Percentiles rank a stretch among this genome's conserved stretches.
phyloP scores from a whole-genome alignment of 169 alveolate species.

The Fabrea salina region DNA sequence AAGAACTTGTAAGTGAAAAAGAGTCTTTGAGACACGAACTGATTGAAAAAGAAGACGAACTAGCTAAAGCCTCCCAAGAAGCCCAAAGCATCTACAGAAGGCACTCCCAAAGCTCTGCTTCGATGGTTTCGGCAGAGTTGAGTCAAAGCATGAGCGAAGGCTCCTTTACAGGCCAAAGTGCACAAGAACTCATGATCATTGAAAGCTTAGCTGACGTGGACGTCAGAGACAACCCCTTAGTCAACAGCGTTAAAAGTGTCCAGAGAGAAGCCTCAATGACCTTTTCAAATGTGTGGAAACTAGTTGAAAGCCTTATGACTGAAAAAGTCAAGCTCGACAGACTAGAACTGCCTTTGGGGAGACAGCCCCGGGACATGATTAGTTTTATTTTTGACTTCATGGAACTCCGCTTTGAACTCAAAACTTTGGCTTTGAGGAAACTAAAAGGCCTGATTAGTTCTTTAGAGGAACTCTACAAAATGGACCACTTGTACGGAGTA shows the following conservation, averaged over 20 bases:
- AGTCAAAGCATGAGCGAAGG: too few species aligned
- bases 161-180: too few species aligned
- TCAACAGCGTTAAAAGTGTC: not conserved
- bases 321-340: constrained; percentile 11
- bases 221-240: constrained; percentile 14
- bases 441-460: not conserved
- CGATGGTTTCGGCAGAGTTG: too few species aligned
- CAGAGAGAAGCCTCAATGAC: constrained; percentile 9
- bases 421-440: not conserved
- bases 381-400: constrained; percentile 7
- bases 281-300: constrained; percentile 10
- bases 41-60: not conserved
- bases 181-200: constrained; percentile 4
- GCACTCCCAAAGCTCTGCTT: not conserved
- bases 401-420: not conserved
- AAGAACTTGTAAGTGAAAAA: not conserved
- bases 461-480: constrained; percentile 9
- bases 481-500: not conserved
- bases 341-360: not conserved
- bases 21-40: not conserved
- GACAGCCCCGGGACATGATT: not conserved
- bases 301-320: not conserved
- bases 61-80: not conserved
- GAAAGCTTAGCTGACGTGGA: constrained; percentile 26
- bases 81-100: not conserved